Conservation (phyloP, 2,329 filamentous ascomycete species). For the Trichophyton rubrum region DNA sequence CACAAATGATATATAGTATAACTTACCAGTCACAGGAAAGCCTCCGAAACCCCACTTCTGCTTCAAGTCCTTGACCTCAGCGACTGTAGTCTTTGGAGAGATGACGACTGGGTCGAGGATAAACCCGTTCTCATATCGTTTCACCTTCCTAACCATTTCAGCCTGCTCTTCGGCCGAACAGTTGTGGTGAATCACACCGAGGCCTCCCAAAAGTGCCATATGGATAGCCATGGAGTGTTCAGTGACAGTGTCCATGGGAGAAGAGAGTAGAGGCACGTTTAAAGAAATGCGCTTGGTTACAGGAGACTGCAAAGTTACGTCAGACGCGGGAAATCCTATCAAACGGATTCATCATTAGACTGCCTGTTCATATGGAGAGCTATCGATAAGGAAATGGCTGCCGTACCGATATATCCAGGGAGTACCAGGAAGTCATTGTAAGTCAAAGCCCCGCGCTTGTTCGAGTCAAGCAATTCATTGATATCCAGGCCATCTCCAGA, state of each 20-base stretch:
- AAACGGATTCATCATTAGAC: neutral
- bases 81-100: slow-evolving; percentile 72
- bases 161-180: slow-evolving; percentile 95
- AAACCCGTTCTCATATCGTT: slow-evolving; percentile 98
- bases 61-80: slow-evolving; percentile 82
- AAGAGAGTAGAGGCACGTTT: slow-evolving; percentile 94
- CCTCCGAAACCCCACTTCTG: slow-evolving; percentile 98
- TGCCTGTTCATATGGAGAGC: neutral
- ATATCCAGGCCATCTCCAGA: slow-evolving; percentile 76
- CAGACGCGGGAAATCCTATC: slow-evolving; percentile 74
- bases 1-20: slow-evolving; percentile 13
- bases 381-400: slow-evolving; percentile 5
- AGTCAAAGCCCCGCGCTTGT: slow-evolving; percentile 82
- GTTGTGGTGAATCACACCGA: slow-evolving; percentile 95
- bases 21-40: slow-evolving; percentile 95
- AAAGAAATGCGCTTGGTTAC: slow-evolving; percentile 91
- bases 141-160: slow-evolving; percentile 98
- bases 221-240: slow-evolving; percentile 99
- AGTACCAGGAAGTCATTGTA: slow-evolving; percentile 98
- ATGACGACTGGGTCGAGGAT: slow-evolving; percentile 93
- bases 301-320: slow-evolving; percentile 76
- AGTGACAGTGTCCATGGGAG: slow-evolving; percentile 98
- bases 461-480: slow-evolving; percentile 76
- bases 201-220: slow-evolving; percentile 47
- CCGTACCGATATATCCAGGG: slow-evolving; percentile 80